phyloP scores from a whole-genome alignment of 305 asterid genomes.

The Fraxinus nigra region DNA sequence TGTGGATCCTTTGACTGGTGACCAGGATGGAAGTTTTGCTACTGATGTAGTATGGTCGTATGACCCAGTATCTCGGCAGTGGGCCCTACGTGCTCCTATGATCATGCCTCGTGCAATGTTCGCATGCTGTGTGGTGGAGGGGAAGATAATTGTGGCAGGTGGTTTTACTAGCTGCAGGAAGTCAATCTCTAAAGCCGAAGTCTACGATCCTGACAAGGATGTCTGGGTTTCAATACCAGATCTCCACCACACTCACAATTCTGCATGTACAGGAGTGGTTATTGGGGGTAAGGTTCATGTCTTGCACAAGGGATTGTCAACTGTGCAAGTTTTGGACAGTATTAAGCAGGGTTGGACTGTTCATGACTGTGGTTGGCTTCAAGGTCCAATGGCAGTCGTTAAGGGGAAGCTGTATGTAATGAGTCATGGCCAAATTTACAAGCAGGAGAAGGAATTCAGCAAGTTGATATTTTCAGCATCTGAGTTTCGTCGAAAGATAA shows the following conservation, averaged over 20 bases:
- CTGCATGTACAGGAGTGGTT: constrained; percentile 84
- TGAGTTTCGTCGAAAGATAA: constrained; percentile 77
- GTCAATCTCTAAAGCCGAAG: constrained; percentile 86
- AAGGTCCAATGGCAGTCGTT: constrained; percentile 91
- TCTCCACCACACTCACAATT: constrained; percentile 77
- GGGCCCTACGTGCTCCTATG: constrained; percentile 79
- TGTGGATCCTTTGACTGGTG: constrained; percentile 90
- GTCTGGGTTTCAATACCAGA: constrained; percentile 79
- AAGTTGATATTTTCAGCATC: constrained; percentile 69
- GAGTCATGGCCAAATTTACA: constrained; percentile 79
- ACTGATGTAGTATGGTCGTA: constrained; percentile 92
- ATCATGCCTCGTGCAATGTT: constrained; percentile 94
- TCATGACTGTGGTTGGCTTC: constrained; percentile 81
- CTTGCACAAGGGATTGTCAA: constrained; percentile 87
- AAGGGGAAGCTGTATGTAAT: constrained; percentile 78
- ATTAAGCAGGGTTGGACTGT: constrained; percentile 77
- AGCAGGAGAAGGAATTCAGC: constrained; percentile 63
- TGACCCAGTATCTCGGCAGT: constrained; percentile 57
- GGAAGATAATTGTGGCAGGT: constrained; percentile 91
- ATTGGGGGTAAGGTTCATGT: constrained; percentile 76
- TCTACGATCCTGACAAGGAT: constrained; percentile 83
- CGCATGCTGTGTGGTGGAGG: constrained; percentile 87
- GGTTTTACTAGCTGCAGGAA: constrained; percentile 89
- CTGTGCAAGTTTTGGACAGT: constrained; percentile 73
- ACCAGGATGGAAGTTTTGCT: constrained; percentile 96